These are phyloP conservation scores for Tolypocladium ophioglossoides DNA, from an alignment of 2,329 filamentous ascomycete genomes.

Conservation along the genomic window DNA sequence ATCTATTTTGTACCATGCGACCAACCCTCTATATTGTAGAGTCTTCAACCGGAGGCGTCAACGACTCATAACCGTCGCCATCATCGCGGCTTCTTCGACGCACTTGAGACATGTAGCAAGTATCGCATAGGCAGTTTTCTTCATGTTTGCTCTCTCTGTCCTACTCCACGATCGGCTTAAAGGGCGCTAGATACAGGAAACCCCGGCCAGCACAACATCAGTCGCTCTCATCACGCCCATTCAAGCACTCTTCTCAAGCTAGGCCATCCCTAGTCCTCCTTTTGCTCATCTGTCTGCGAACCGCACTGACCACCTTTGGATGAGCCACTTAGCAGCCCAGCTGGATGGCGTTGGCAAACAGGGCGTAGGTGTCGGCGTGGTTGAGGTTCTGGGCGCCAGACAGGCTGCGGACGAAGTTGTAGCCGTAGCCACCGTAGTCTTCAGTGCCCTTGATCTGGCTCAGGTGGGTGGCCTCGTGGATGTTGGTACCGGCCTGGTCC, in stretches of 20 bases:
- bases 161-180: background rate
- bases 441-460: slow-evolving; percentile 45
- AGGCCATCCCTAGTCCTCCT: slow-evolving; percentile 11
- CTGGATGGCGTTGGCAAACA: slow-evolving; percentile 11
- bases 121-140: no score
- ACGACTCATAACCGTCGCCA: no score
- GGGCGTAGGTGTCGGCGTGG: no score
- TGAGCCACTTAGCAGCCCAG: slow-evolving; percentile 24
- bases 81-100: no score
- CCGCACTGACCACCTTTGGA: slow-evolving; percentile 19
- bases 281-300: background rate
- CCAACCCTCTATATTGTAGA: no score
- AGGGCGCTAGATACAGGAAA: no score
- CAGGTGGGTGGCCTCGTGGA: slow-evolving; percentile 58
- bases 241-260: slow-evolving; percentile 11
- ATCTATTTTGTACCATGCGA: no score
- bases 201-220: background rate
- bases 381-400: slow-evolving; percentile 35
- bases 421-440: slow-evolving; percentile 47
- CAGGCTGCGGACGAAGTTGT: slow-evolving; percentile 39
- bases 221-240: background rate
- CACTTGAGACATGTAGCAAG: no score
- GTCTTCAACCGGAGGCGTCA: no score
- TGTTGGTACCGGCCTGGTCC: slow-evolving; percentile 52
- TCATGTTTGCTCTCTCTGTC: no score